These are phyloP conservation scores for Trypanosoma platydactyli DNA, from an alignment of 208 protist genomes.

Conservation along the genomic window DNA sequence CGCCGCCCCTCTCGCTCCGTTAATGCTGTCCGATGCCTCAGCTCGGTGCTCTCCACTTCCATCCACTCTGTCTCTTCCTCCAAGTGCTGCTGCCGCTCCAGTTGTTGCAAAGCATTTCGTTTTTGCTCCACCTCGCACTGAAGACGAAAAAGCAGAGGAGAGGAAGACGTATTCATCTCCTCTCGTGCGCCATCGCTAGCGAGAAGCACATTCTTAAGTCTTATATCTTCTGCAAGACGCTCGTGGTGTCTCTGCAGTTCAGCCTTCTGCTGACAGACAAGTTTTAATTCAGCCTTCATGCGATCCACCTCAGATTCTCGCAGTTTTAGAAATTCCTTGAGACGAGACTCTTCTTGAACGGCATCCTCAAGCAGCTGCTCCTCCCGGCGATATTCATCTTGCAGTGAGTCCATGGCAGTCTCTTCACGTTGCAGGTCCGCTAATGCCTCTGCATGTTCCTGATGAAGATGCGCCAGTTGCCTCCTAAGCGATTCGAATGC, in stretches of 20 bases:
- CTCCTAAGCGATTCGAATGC: slow-evolving; percentile 21
- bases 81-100: slow-evolving; percentile 7
- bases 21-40: not conserved
- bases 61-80: slow-evolving; percentile 9
- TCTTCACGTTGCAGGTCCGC: slow-evolving; percentile 27
- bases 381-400: slow-evolving; percentile 8
- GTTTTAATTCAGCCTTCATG: slow-evolving; percentile 23
- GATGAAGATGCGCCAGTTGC: slow-evolving; percentile 17
- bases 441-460: slow-evolving; percentile 26
- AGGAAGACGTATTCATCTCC: not conserved
- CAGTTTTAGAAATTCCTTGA: slow-evolving; percentile 10
- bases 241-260: slow-evolving; percentile 20
- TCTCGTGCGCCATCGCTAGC: not conserved
- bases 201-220: not conserved
- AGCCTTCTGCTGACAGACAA: slow-evolving; percentile 7
- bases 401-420: slow-evolving; percentile 12
- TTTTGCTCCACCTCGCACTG: slow-evolving; percentile 9
- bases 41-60: slow-evolving; percentile 11
- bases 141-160: slow-evolving; percentile 1
- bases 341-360: slow-evolving; percentile 14
- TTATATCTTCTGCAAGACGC: slow-evolving; percentile 11
- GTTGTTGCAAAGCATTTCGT: slow-evolving; percentile 1
- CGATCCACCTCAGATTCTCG: slow-evolving; percentile 3
- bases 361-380: slow-evolving; percentile 14
- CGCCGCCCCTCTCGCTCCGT: slow-evolving; percentile 4